A percentile compares a stretch with the other conserved stretches of the same genome.
These are phyloP conservation scores for Paramecium biaurelia DNA, from an alignment of 73 alveolate genomes.

Conservation along the genomic window DNA sequence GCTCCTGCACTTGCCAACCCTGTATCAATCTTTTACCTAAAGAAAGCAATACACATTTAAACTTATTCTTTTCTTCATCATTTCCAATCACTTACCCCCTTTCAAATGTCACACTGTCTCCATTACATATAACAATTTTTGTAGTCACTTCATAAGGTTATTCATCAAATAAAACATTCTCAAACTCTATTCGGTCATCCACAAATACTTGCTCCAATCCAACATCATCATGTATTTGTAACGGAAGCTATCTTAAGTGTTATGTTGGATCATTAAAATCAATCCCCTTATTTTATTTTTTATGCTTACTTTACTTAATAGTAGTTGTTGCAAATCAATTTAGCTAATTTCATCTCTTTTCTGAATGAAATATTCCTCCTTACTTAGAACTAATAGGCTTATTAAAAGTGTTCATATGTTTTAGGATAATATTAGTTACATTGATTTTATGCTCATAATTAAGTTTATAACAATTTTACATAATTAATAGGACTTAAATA, in stretches of 20 bases:
- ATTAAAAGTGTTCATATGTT: too few species aligned
- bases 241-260: constrained; percentile 57
- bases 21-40: neutral
- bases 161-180: constrained; percentile 47
- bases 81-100: constrained; percentile 37
- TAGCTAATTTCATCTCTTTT: neutral
- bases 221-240: constrained; percentile 55
- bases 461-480: too few species aligned
- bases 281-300: constrained; percentile 32
- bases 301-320: neutral
- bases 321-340: neutral
- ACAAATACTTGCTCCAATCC: constrained; percentile 48
- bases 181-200: constrained; percentile 29
- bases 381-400: too few species aligned
- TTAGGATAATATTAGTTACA: too few species aligned
- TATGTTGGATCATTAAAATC: constrained; percentile 51
- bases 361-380: neutral
- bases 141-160: neutral
- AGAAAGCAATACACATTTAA: neutral
- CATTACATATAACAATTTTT: constrained; percentile 18
- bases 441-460: too few species aligned
- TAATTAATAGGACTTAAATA: too few species aligned
- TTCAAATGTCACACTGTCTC: neutral
- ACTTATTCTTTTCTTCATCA: constrained; percentile 37
- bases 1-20: constrained; percentile 83